Conservation (phyloP, 1,284 basidiomycete genomes). For the Erythrobasidium hasegawianum region DNA sequence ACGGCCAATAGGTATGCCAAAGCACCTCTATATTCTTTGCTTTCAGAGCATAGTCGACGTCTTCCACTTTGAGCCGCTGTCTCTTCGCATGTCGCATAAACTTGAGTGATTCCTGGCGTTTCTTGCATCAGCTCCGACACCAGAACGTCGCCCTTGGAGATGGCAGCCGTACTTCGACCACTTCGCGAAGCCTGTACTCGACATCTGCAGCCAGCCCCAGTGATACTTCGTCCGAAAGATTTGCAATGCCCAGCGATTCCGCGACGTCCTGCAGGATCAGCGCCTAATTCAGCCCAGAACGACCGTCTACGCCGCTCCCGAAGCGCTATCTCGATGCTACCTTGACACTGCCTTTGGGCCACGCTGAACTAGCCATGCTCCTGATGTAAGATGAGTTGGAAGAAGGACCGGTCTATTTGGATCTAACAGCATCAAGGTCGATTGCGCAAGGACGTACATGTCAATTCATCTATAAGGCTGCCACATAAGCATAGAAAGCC, state of each 20-base stretch:
- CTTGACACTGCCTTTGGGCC: slow-evolving; percentile 1
- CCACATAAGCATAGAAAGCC: too few relatives aligned
- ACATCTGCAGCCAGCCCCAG: slow-evolving; percentile 88
- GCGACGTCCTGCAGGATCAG: slow-evolving; percentile 70
- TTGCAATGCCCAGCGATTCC: slow-evolving; percentile 77
- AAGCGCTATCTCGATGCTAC: neutral
- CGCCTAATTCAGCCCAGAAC: too few relatives aligned
- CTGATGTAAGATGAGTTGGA: too few relatives aligned
- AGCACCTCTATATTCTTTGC: slow-evolving; percentile 82
- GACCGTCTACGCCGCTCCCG: too few relatives aligned
- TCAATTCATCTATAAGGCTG: too few relatives aligned
- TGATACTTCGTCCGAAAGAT: slow-evolving; percentile 73
- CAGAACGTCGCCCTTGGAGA: neutral
- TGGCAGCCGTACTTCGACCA: slow-evolving; percentile 67
- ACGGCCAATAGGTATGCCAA: slow-evolving; percentile 47
- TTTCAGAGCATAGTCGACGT: slow-evolving; percentile 89
- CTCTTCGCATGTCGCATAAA: slow-evolving; percentile 94
- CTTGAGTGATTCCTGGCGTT: slow-evolving; percentile 77
- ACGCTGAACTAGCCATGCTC: neutral
- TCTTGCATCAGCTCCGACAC: neutral
- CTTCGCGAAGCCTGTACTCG: slow-evolving; percentile 90
- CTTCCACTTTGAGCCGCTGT: slow-evolving; percentile 77
- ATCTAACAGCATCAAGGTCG: too few relatives aligned
- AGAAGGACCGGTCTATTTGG: too few relatives aligned
- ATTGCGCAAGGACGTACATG: too few relatives aligned